These are phyloP conservation scores for Endotrypanum monterogeii DNA, from an alignment of 208 protist genomes.

Conservation along the genomic window DNA sequence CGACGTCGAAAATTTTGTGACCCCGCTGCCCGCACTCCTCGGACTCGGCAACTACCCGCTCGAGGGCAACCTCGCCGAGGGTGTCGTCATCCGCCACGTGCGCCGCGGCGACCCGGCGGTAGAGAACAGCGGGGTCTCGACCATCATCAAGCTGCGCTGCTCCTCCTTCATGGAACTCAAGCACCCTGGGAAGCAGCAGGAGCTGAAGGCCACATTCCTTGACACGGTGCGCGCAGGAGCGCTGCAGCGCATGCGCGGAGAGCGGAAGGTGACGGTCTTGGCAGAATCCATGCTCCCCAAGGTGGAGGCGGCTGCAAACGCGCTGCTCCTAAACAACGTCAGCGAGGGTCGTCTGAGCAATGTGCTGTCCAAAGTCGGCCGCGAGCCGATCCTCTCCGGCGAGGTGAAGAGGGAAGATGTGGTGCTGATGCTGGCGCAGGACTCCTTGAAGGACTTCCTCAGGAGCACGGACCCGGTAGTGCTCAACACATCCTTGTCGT, in stretches of 20 bases:
- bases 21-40: constrained; percentile 78
- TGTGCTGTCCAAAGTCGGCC: constrained; percentile 83
- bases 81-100: constrained; percentile 86
- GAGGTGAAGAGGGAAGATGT: constrained; percentile 64
- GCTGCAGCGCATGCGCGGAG: constrained; percentile 53
- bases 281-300: constrained; percentile 80
- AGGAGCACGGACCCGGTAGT: constrained; percentile 80
- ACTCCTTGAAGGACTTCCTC: constrained; percentile 90
- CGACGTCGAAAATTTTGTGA: constrained; percentile 88
- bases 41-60: constrained; percentile 88
- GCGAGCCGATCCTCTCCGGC: constrained; percentile 67
- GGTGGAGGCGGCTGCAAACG: constrained; percentile 81
- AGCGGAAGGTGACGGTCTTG: constrained; percentile 65
- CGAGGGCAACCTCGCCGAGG: constrained; percentile 89
- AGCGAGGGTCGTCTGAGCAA: constrained; percentile 84
- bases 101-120: constrained; percentile 66
- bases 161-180: constrained; percentile 89
- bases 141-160: constrained; percentile 88
- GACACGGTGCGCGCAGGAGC: constrained; percentile 82
- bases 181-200: constrained; percentile 90
- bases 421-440: constrained; percentile 78
- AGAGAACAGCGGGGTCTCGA: constrained; percentile 74
- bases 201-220: constrained; percentile 87
- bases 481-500: constrained; percentile 77
- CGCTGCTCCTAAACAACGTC: constrained; percentile 82